Base-by-base conservation (phyloP, 2,329 filamentous ascomycete genomes). In the Simplicillium aogashimaense region DNA sequence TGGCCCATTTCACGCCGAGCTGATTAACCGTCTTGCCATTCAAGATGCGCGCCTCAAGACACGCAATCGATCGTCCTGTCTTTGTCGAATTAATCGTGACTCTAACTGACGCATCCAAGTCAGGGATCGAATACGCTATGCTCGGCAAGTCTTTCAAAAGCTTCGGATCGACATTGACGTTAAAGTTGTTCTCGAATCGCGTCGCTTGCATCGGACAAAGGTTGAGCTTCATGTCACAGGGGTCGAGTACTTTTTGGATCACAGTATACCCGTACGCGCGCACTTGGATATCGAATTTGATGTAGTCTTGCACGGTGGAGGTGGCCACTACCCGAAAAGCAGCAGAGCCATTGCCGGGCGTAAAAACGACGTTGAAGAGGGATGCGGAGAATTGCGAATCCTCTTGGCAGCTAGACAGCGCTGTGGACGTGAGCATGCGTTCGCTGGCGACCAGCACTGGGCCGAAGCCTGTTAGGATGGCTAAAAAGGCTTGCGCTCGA, bases 21-120 rank as follows among this genome's bases (percentile, higher is more conserved):
- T 95, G 78, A 58, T 95, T 81, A 38, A 95, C 89, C 1, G 88
- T 94, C 64, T 95, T 86, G 45, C 85, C 86, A 60, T 95, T 97
- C 50, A 86, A 94, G 40, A 95, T 72, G 45, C 81, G 71, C 36
- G 88, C 88, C 66, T 94, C 83, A 38, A 95, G 78, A 60, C 90
- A 97, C 41, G 89, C 87, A 39, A 94, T 75, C 51, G 73, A 78
- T 39, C 73, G 64, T 5, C 20, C 20, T 9, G 20, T 25, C 20
- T 25, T 25, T 25, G 5, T 25, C 20, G 20, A 25, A 25, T 25
- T 25, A 25, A 25, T 25, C 6, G 20, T 25, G 20, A 25, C 20
- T 25, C 9, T 25, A 9, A 25, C 20, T 5, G 20, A 25, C 9
- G 20, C 20, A 9, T 25, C 20, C 20, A 25, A 9, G 9, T 25